Percentiles rank a stretch among this genome's conserved stretches.
Conservation (phyloP, 2,329 filamentous ascomycete species). For the Sclerotinia subarctica region DNA sequence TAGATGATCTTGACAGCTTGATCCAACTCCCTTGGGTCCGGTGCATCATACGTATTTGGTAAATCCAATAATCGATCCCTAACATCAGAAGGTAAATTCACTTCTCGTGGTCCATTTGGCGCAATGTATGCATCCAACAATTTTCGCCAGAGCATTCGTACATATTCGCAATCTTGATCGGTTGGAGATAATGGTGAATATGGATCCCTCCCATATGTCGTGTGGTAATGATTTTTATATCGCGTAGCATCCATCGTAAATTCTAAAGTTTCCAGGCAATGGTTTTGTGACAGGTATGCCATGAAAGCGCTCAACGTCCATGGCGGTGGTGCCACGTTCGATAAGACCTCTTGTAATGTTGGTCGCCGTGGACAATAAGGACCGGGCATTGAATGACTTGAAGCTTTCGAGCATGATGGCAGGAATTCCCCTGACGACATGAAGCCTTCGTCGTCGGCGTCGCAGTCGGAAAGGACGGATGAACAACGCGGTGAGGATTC, state of each 20-base stretch:
- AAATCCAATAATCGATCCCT: slow-evolving; percentile 74
- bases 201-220: slow-evolving; percentile 43
- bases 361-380: slow-evolving; percentile 61
- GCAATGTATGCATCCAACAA: slow-evolving; percentile 87
- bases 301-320: slow-evolving; percentile 93
- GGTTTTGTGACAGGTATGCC: slow-evolving; percentile 94
- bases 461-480: slow-evolving; percentile 41
- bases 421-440: slow-evolving; percentile 47
- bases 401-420: slow-evolving; percentile 41
- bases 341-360: slow-evolving; percentile 80
- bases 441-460: slow-evolving; percentile 49
- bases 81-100: slow-evolving; percentile 84
- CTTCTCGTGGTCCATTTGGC: slow-evolving; percentile 79
- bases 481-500: slow-evolving; percentile 37
- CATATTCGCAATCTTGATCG: slow-evolving; percentile 47
- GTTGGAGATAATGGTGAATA: slow-evolving; percentile 40
- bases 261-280: slow-evolving; percentile 93
- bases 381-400: slow-evolving; percentile 46
- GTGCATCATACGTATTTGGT: slow-evolving; percentile 59
- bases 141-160: slow-evolving; percentile 81
- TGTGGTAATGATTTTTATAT: slow-evolving; percentile 57
- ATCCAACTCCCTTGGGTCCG: slow-evolving; percentile 71
- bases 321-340: slow-evolving; percentile 79
- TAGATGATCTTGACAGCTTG: slow-evolving; percentile 84
- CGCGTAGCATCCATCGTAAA: slow-evolving; percentile 93